These are phyloP conservation scores for Gremmenia infestans DNA, from an alignment of 2,329 filamentous ascomycete species.

Conservation along the genomic window DNA sequence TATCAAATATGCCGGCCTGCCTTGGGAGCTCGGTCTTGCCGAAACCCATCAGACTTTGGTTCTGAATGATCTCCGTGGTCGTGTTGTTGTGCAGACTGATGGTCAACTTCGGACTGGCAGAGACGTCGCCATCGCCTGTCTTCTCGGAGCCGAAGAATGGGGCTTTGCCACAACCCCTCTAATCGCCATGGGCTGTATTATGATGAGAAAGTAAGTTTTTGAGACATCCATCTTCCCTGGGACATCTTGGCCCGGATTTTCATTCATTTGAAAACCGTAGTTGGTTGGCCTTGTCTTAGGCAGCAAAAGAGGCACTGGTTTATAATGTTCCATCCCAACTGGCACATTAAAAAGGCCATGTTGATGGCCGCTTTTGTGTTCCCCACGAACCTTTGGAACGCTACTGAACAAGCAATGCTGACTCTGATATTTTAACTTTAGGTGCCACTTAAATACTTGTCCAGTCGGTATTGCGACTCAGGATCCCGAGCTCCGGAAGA, in stretches of 20 bases:
- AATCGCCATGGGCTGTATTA: conserved; percentile 94
- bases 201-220: conserved; percentile 66
- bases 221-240: too few relatives aligned
- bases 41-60: conserved; percentile 97
- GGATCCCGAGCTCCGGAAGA: conserved; percentile 88
- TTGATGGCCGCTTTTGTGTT: too few relatives aligned
- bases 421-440: too few relatives aligned
- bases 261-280: too few relatives aligned
- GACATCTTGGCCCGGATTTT: too few relatives aligned
- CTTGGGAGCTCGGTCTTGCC: conserved; percentile 93
- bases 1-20: conserved; percentile 96
- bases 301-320: too few relatives aligned
- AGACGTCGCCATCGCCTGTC: conserved; percentile 88
- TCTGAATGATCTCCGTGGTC: conserved; percentile 89
- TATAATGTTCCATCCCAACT: too few relatives aligned
- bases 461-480: conserved; percentile 95
- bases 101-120: conserved; percentile 89
- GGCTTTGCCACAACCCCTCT: conserved; percentile 92
- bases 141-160: conserved; percentile 97
- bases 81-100: conserved; percentile 94
- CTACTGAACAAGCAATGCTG: too few relatives aligned
- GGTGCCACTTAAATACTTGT: conserved; percentile 57
- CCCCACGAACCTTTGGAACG: too few relatives aligned
- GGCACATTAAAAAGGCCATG: too few relatives aligned
- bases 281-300: too few relatives aligned